Evolutionary conservation across 108 stramenopile species (phyloP).

Genomic region (Skeletonema costatum): DNA sequence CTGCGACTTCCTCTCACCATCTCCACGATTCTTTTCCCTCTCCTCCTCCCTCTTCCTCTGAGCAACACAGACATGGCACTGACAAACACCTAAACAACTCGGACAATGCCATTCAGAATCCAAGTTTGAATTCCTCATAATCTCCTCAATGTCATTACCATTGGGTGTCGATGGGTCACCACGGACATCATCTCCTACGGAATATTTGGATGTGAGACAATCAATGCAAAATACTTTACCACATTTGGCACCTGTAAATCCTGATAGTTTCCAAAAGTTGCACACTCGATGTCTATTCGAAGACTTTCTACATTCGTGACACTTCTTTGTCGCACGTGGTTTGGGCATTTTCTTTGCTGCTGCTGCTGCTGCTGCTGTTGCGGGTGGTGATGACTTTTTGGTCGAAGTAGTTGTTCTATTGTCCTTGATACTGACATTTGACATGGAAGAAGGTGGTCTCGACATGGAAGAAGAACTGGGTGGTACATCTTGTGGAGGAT

Average conservation of each 20-base stretch:
- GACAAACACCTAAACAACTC: constrained; percentile 30
- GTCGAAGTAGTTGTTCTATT: not conserved
- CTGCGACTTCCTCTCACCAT: constrained; percentile 13
- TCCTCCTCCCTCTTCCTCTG: constrained; percentile 35
- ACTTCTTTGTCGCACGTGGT: constrained; percentile 12
- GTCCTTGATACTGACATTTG: not conserved
- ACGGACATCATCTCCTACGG: constrained; percentile 22
- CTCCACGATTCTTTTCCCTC: constrained; percentile 24
- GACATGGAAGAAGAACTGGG: not conserved
- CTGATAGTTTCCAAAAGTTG: constrained; percentile 25
- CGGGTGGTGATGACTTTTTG: not conserved
- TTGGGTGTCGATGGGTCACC: not conserved
- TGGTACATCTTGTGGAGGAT: not conserved
- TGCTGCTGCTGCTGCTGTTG: not conserved
- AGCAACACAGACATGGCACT: constrained; percentile 15
- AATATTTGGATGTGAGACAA: constrained; percentile 31
- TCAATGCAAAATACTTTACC: constrained; percentile 22
- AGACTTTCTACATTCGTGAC: constrained; percentile 38
- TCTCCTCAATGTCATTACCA: constrained; percentile 20
- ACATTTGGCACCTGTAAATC: constrained; percentile 26
- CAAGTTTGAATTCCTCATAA: not conserved
- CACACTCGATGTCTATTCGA: constrained; percentile 21
- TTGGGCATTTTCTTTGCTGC: constrained; percentile 3
- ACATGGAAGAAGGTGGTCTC: not conserved
- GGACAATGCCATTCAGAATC: constrained; percentile 46